Evolutionary conservation across 2,329 filamentous ascomycete species (phyloP), one percentile per base, ranked within the genome.

Genomic region (Phaeosphaeria sp.): DNA sequence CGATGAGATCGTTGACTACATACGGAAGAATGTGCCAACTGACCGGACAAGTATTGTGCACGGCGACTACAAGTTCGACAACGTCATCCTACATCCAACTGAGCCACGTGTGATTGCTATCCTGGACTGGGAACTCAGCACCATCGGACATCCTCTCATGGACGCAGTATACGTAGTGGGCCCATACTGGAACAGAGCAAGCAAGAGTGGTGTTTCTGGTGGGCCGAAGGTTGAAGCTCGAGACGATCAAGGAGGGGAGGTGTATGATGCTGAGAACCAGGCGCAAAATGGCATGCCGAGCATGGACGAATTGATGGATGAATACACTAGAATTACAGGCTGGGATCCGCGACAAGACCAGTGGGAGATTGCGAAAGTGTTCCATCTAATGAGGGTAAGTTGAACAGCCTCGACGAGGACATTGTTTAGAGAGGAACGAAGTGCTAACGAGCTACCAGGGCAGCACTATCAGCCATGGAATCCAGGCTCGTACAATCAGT

Each of bases 121-220:
- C 52, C 80, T 98, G 7, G 95, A 98, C 80, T 98, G 94, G 94
- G 94, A 98, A 79, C 93, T 98, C 90, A 93, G 92, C 43, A 98
- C 94, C 0, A 88, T 97, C 54, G 94, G 94, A 11, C 94, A 99
- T 74, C 94, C 95, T 1, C 85, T 97, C 23, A 93, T 91, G 33
- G 94, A 98, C 76, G 83, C 96, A 39, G 88, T 90, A 74, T 98
- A 97, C 78, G 83, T 97, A n/a, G 77, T 87, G 13, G 74, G 69
- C 2, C 81, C 81, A 1, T 82, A 77, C 62, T 79, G 78, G 53
- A 80, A 78, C 22, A 73, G 78, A 0, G 64, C 61, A 17, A 64
- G 27, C 68, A 70, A 41, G 67, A 71, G 30, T 62, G 74, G 58
- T 65, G 74, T 58, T 59, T 74, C 50, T 58, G 65, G 33, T 33